A percentile compares a stretch with the other conserved stretches of the same genome.
phyloP scores from a whole-genome alignment of 1,284 basidiomycete species.

The Porphyrellus sp. region DNA sequence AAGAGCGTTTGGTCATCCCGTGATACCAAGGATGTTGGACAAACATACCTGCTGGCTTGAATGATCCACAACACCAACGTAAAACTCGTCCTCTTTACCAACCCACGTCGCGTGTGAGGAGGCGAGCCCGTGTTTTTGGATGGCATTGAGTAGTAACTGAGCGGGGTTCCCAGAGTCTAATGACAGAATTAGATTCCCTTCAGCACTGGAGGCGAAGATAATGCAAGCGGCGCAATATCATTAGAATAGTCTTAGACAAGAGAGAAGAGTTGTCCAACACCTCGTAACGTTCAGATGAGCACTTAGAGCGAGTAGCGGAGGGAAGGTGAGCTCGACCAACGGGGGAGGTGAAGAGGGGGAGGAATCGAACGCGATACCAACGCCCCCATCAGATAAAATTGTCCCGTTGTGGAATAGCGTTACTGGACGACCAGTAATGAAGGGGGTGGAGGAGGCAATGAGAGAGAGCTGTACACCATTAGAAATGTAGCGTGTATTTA shows the following conservation, averaged over 20 bases:
- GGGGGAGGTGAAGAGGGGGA: constrained; percentile 24
- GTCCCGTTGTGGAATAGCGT: constrained; percentile 66
- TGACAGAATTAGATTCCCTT: constrained; percentile 76
- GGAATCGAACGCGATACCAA: constrained; percentile 62
- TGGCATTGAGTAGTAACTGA: constrained; percentile 60
- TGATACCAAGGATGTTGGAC: not conserved
- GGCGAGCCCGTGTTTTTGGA: constrained; percentile 42
- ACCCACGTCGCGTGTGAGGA: constrained; percentile 23
- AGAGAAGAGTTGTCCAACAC: constrained; percentile 36
- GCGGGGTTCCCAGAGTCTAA: constrained; percentile 69
- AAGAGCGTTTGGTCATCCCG: not conserved
- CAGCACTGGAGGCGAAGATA: constrained; percentile 44
- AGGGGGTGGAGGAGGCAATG: constrained; percentile 77
- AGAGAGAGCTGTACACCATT: constrained; percentile 56
- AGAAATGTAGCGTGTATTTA: constrained; percentile 3
- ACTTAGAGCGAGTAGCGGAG: constrained; percentile 54
- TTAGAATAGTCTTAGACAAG: constrained; percentile 3
- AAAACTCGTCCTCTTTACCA: constrained; percentile 67
- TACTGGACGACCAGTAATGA: constrained; percentile 77
- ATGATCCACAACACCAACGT: constrained; percentile 47
- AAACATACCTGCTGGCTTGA: constrained; percentile 16
- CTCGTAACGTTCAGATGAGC: constrained; percentile 53
- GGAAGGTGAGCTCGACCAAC: constrained; percentile 43
- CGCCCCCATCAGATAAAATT: constrained; percentile 64
- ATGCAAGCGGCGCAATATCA: not conserved